phyloP scores from a whole-genome alignment of 2,329 filamentous ascomycete species.

The Cladosporium cucumerinum region DNA sequence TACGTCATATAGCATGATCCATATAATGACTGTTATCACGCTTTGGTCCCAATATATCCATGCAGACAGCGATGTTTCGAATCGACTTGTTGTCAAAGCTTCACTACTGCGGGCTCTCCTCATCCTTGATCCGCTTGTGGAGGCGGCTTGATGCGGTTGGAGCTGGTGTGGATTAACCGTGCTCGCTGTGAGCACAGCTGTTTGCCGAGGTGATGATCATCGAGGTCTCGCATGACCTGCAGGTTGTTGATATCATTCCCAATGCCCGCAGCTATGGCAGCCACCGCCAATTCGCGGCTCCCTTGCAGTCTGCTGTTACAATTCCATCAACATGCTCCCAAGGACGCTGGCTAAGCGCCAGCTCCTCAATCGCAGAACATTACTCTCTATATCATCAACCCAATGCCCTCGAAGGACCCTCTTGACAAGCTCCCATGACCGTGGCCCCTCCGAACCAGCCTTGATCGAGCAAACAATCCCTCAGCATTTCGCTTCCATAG shows the following conservation, averaged over 20 bases:
- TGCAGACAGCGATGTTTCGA: background rate
- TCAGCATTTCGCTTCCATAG: constrained; percentile 66
- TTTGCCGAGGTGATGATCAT: constrained; percentile 6
- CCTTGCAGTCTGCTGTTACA: background rate
- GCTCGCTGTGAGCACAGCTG: background rate
- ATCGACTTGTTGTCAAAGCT: background rate
- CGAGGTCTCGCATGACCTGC: background rate
- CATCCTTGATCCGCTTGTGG: background rate
- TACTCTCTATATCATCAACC: background rate
- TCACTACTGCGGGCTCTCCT: background rate
- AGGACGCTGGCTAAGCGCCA: constrained; percentile 4
- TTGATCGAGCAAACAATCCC: constrained; percentile 67
- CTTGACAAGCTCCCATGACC: constrained; percentile 30
- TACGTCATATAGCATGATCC: background rate
- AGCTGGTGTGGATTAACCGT: background rate
- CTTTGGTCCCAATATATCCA: background rate
- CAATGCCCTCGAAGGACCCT: constrained; percentile 15
- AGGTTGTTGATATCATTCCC: background rate
- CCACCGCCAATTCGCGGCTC: background rate
- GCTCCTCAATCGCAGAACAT: background rate
- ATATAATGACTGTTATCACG: background rate
- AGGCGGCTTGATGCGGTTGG: background rate
- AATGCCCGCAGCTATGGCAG: background rate
- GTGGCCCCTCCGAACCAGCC: constrained; percentile 53
- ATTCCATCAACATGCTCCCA: background rate